Conservation (phyloP, 352 stramenopile species). For the Peronospora farinosa region DNA sequence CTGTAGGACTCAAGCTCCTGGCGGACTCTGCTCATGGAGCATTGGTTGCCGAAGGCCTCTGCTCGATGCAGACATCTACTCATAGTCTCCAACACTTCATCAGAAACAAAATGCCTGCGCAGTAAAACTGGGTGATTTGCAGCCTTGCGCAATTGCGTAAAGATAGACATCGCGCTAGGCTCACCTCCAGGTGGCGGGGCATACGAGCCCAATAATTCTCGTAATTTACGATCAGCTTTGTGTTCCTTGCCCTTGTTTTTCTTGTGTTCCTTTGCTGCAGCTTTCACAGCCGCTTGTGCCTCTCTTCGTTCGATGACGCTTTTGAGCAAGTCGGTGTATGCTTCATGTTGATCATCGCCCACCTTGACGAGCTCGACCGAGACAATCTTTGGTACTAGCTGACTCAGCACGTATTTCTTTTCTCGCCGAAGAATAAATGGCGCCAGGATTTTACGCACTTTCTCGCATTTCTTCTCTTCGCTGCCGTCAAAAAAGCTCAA, state of each 20-base stretch:
- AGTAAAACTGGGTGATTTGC: conserved; percentile 96
- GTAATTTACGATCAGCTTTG: conserved; percentile 43
- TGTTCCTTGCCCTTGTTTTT: conserved; percentile 42
- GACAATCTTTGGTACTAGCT: conserved; percentile 86
- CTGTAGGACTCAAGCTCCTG: conserved; percentile 91
- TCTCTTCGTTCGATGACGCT: conserved; percentile 64
- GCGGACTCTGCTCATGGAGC: conserved; percentile 72
- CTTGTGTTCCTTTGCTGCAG: conserved; percentile 51
- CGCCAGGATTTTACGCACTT: conserved; percentile 91
- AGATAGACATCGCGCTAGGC: conserved; percentile 64
- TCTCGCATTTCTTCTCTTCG: conserved; percentile 71
- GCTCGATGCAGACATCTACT: conserved; percentile 67
- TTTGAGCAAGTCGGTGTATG: conserved; percentile 84
- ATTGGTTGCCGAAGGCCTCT: conserved; percentile 83
- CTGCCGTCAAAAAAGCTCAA: conserved; percentile 78
- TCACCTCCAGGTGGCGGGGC: conserved; percentile 16
- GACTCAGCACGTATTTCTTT: conserved; percentile 93
- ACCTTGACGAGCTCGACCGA: conserved; percentile 82
- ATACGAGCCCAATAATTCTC: conserved; percentile 34
- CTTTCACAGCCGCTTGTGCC: conserved; percentile 33
- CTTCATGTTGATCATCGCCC: conserved; percentile 54
- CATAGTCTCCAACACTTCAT: conserved; percentile 78
- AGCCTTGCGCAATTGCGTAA: conserved; percentile 95
- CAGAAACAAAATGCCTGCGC: conserved; percentile 66
- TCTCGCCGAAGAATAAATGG: conserved; percentile 95